phyloP scores from a whole-genome alignment of 257 asterid species.

The Knoxia roxburghii region DNA sequence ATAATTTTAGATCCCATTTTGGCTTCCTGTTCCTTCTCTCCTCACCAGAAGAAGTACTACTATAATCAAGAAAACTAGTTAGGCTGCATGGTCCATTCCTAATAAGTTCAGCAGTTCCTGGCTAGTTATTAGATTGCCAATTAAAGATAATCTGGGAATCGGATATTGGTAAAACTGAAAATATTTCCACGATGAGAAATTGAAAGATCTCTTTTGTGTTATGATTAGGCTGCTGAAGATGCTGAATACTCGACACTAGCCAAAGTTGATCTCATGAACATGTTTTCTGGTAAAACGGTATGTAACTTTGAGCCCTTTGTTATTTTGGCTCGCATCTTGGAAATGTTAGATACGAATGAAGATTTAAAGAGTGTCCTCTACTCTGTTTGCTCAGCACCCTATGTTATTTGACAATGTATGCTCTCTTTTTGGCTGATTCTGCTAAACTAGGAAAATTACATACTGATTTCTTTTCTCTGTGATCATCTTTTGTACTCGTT shows the following conservation, averaged over 20 bases:
- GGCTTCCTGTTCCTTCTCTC: background rate
- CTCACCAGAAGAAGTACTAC: background rate
- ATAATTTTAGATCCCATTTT: background rate
- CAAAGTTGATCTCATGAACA: slow-evolving; percentile 58
- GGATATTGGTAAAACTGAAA: background rate
- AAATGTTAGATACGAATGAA: background rate
- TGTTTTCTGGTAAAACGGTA: slow-evolving; percentile 67
- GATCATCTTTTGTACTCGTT: background rate
- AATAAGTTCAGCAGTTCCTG: background rate
- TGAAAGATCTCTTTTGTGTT: no score
- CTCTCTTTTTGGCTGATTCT: background rate
- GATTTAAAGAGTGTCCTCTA: no score
- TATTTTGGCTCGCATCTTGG: background rate
- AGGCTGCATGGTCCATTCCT: background rate
- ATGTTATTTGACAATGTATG: background rate
- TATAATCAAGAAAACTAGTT: background rate
- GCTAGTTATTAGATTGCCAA: background rate
- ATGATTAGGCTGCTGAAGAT: slow-evolving; percentile 74
- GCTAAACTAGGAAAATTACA: background rate
- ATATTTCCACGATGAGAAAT: no score
- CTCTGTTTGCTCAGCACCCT: no score
- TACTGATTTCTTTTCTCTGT: background rate
- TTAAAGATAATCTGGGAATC: no score
- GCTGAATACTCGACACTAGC: slow-evolving; percentile 51
- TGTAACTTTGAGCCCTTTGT: background rate